Evolutionary conservation across 495 filamentous ascomycete genomes (phyloP).

Genomic region (Articulospora tetracladia): DNA sequence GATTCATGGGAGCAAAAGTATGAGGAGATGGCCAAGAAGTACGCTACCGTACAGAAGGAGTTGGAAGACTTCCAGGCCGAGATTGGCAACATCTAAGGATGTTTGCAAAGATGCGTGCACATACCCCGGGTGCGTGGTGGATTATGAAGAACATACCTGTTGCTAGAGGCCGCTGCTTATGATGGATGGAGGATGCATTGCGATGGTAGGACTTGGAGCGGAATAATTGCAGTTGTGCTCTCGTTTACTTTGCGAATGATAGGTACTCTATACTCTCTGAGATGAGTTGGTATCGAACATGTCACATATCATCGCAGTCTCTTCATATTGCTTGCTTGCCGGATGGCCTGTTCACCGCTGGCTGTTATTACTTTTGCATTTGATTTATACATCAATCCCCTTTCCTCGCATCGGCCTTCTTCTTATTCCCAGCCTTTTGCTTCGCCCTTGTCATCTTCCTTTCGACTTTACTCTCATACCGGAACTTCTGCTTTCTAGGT

Average conservation of each 20-base stretch:
- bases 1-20: slow-evolving; percentile 96
- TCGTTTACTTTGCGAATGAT: slow-evolving; percentile 14
- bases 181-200: background rate
- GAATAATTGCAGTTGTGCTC: slow-evolving; percentile 10
- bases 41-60: slow-evolving; percentile 80
- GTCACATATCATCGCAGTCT: slow-evolving; percentile 11
- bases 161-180: background rate
- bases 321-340: too few relatives aligned
- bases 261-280: slow-evolving; percentile 3
- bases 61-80: slow-evolving; percentile 82
- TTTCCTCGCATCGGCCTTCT: slow-evolving; percentile 29
- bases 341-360: slow-evolving; percentile 1
- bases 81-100: slow-evolving; percentile 75
- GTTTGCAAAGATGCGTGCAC: background rate
- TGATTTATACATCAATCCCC: slow-evolving; percentile 15
- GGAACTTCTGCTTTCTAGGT: slow-evolving; percentile 83
- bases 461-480: slow-evolving; percentile 81
- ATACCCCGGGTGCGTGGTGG: background rate
- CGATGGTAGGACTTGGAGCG: slow-evolving; percentile 1
- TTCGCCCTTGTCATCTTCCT: slow-evolving; percentile 64
- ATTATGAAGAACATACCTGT: slow-evolving; percentile 4
- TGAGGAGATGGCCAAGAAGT: slow-evolving; percentile 92
- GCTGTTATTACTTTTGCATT: background rate
- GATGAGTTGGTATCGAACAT: slow-evolving; percentile 9
- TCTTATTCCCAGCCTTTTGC: slow-evolving; percentile 57